phyloP scores from a whole-genome alignment of 495 filamentous ascomycete species.

The Penicillium nucicola region DNA sequence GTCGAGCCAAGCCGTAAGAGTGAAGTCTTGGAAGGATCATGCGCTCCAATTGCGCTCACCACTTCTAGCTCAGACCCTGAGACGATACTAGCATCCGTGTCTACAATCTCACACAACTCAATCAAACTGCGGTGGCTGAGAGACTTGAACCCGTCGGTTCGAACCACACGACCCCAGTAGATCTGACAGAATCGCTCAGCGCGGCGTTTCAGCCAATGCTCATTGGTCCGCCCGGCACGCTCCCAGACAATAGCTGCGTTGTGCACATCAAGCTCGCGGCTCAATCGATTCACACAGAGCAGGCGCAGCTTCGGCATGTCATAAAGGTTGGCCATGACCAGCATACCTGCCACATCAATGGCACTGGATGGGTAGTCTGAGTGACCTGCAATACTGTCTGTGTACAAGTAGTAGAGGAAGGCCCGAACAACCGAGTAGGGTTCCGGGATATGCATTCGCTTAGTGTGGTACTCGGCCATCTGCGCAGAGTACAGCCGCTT shows the following conservation, averaged over 20 bases:
- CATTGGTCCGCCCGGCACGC: slow-evolving; percentile 80
- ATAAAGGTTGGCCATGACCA: slow-evolving; percentile 97
- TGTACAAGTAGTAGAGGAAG: slow-evolving; percentile 95
- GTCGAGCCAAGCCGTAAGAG: slow-evolving; percentile 50
- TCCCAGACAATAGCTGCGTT: slow-evolving; percentile 97
- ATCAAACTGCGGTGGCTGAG: slow-evolving; percentile 74
- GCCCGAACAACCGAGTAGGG: slow-evolving; percentile 91
- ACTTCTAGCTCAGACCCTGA: slow-evolving; percentile 81
- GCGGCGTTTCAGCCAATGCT: slow-evolving; percentile 87
- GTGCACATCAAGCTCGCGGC: slow-evolving; percentile 86
- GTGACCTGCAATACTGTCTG: slow-evolving; percentile 76
- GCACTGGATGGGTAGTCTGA: slow-evolving; percentile 66
- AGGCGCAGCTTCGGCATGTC: slow-evolving; percentile 90
- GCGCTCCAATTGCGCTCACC: slow-evolving; percentile 61
- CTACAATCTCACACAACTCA: slow-evolving; percentile 89
- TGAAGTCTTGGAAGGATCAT: slow-evolving; percentile 48
- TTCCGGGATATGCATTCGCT: slow-evolving; percentile 96
- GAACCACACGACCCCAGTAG: slow-evolving; percentile 92
- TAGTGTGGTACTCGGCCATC: slow-evolving; percentile 95
- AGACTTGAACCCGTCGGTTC: slow-evolving; percentile 80
- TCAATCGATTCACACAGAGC: slow-evolving; percentile 82
- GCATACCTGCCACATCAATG: slow-evolving; percentile 85
- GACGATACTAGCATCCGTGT: slow-evolving; percentile 83
- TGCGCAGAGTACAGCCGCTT: slow-evolving; percentile 82
- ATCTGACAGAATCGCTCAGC: slow-evolving; percentile 84